Conservation (phyloP, 108 stramenopile species). For the Thalassiosira profunda region DNA sequence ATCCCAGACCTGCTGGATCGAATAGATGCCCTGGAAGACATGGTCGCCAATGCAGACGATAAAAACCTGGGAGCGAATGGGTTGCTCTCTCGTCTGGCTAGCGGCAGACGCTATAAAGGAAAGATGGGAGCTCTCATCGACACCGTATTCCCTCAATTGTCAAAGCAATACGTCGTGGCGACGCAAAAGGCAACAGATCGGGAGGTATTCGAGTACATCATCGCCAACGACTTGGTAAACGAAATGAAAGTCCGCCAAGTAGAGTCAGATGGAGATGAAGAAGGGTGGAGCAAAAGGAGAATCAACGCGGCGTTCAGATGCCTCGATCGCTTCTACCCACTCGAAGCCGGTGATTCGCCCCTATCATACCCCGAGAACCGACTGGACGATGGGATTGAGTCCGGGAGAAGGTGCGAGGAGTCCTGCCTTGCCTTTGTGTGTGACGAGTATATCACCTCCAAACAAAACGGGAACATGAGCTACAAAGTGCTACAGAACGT, state of each 20-base stretch:
- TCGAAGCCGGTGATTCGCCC: background rate
- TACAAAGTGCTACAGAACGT: constrained; percentile 21
- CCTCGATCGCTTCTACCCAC: constrained; percentile 19
- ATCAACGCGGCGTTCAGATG: constrained; percentile 21
- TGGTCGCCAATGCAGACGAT: background rate
- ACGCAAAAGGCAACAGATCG: constrained; percentile 13
- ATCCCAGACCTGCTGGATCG: constrained; percentile 10
- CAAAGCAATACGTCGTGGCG: constrained; percentile 11
- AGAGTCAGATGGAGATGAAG: background rate
- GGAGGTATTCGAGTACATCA: constrained; percentile 24
- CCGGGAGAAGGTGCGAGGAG: constrained; percentile 18
- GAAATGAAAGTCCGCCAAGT: background rate
- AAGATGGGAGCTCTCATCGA: constrained; percentile 7
- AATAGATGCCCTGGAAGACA: constrained; percentile 8
- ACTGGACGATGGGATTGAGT: constrained; percentile 1
- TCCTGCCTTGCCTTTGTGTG: constrained; percentile 16
- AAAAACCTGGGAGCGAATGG: background rate
- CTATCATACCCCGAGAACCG: background rate
- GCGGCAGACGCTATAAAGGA: constrained; percentile 24
- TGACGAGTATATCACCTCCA: background rate
- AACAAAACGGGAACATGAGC: background rate
- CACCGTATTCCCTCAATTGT: constrained; percentile 19
- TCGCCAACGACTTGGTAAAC: constrained; percentile 14
- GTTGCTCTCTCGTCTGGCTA: constrained; percentile 7
- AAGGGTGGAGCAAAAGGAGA: constrained; percentile 4